A percentile compares a stretch with the other conserved stretches of the same genome.
Conservation (phyloP, 139 green algal species). For the Chlamydomonas sphaeroides region DNA sequence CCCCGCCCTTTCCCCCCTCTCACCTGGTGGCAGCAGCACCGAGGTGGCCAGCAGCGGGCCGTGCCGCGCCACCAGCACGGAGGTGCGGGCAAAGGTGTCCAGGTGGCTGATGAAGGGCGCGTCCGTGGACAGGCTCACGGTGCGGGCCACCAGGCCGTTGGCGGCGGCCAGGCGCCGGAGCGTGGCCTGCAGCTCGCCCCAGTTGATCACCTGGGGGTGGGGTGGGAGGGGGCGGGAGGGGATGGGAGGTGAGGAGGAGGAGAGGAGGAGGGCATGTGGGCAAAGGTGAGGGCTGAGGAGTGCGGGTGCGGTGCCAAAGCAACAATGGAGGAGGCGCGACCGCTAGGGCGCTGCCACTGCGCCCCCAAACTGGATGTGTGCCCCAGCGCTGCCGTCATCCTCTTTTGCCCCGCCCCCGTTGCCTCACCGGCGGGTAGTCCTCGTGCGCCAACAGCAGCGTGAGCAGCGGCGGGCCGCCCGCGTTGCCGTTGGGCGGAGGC, state of each 20-base stretch:
- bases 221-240: no score
- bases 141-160: background rate
- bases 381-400: no score
- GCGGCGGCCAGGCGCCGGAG: background rate
- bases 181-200: constrained; percentile 14
- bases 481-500: background rate
- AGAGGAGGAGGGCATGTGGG: no score
- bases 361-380: no score
- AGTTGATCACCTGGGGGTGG: constrained; percentile 32
- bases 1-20: background rate
- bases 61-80: constrained; percentile 80
- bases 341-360: no score
- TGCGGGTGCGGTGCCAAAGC: no score
- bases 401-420: no score
- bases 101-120: constrained; percentile 77
- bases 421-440: constrained; percentile 53
- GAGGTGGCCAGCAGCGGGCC: constrained; percentile 72
- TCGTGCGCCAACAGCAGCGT: constrained; percentile 66
- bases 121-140: constrained; percentile 52
- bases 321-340: no score
- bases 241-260: no score
- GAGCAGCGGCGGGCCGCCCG: constrained; percentile 49
- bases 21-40: constrained; percentile 14
- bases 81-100: constrained; percentile 64
- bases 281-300: no score